Evolutionary conservation across 2,329 filamentous ascomycete genomes (phyloP), one percentile per base, ranked within the genome.

Genomic region (Pseudogymnoascus sp.): DNA sequence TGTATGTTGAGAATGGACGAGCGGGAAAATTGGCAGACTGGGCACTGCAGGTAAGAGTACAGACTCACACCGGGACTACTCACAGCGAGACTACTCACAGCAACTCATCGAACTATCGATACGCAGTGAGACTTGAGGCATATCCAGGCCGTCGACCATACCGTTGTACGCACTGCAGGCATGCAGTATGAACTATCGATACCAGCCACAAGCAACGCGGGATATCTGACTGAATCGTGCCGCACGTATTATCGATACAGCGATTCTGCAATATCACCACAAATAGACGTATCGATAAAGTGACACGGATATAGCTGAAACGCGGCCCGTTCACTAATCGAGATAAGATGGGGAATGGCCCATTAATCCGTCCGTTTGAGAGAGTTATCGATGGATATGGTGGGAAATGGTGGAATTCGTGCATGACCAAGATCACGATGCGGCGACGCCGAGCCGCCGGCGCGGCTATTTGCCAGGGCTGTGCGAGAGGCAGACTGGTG

Each of bases 401-500:
- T 31, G 45, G 27, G 45, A 33, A 31, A 52, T 52, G 45, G 21
- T 52, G 45, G 27, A 52, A 52, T 33, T 0, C 27, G 45, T 52
- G 45, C 45, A 52, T 31, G 45, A 27, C 27, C 27, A 52, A 52
- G 45, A 18, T 52, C 27, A 31, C 27, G 45, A 52, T 33, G 27
- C 45, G 45, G 45, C 45, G 45, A 31, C 45, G 45, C 45, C 45
- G 45, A 52, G 45, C 45, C 45, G 45, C 27, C n/a, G 45, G 45
- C 45, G 45, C 45, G 45, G 45, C 45, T 52, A 52, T 52, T 52
- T 52, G 45, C 45, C 27, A 33, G 45, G 45, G 45, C 45, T 52
- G 45, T 33, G 27, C 45, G 45, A 52, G 45, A 52, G 45, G 45
- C 45, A 52, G 45, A 52, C 45, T 52, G 45, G 27, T 52, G 45